Percentiles rank a stretch among this genome's conserved stretches.
These are phyloP conservation scores for Cordyceps cicadae DNA, from an alignment of 2,329 filamentous ascomycete genomes.

Conservation along the genomic window DNA sequence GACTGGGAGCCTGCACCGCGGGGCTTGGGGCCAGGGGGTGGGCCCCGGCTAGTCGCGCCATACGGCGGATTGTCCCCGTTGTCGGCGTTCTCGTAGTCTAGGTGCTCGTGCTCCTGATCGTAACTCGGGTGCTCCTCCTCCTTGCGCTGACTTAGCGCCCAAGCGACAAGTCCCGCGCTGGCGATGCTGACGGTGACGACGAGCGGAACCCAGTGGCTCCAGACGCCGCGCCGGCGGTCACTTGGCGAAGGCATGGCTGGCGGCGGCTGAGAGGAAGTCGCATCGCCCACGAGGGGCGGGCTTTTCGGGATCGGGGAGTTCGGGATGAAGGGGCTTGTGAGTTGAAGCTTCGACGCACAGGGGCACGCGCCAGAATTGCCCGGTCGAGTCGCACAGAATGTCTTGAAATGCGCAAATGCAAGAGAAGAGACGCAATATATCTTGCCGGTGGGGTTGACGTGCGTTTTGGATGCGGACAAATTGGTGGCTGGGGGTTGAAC, in stretches of 20 bases:
- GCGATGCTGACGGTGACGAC: slow-evolving; percentile 80
- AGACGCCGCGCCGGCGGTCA: slow-evolving; percentile 46
- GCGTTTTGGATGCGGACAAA: slow-evolving; percentile 15
- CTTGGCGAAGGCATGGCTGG: slow-evolving; percentile 6
- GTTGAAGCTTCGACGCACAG: neutral
- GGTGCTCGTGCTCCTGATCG: slow-evolving; percentile 41
- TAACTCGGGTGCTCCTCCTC: slow-evolving; percentile 63
- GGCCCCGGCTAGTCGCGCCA: slow-evolving; percentile 30
- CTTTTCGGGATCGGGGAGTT: slow-evolving; percentile 25
- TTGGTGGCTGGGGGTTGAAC: slow-evolving; percentile 16
- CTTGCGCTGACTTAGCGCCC: slow-evolving; percentile 86
- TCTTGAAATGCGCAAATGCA: slow-evolving; percentile 11
- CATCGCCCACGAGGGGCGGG: slow-evolving; percentile 56
- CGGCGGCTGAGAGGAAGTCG: slow-evolving; percentile 46
- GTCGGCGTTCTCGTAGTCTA: slow-evolving; percentile 40
- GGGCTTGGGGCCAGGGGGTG: slow-evolving; percentile 10
- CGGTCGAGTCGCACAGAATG: neutral
- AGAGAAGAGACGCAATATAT: slow-evolving; percentile 1
- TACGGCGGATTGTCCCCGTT: slow-evolving; percentile 46
- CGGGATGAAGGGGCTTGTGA: neutral
- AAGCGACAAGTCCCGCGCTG: slow-evolving; percentile 76
- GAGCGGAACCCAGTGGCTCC: slow-evolving; percentile 84
- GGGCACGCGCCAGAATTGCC: neutral
- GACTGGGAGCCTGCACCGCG: neutral
- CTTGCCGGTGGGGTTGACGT: slow-evolving; percentile 12